phyloP scores from a whole-genome alignment of 2,329 filamentous ascomycete genomes.

The Diaporthe longicolla region DNA sequence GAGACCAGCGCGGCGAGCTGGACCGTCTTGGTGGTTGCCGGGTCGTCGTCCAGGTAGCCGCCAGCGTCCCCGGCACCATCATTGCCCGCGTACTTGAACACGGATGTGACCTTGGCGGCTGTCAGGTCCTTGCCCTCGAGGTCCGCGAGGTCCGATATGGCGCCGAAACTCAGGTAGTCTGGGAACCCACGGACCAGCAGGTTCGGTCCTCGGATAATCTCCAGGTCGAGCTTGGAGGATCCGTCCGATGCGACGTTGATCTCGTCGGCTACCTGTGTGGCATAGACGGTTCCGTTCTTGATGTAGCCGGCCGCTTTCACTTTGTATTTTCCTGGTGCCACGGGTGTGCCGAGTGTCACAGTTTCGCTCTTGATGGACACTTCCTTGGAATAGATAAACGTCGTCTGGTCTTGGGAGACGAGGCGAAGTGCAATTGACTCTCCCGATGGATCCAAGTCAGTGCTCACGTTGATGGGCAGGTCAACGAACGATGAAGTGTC shows the following conservation, averaged over 20 bases:
- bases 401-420: not conserved
- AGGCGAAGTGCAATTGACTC: conserved; percentile 7
- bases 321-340: not conserved
- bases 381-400: not conserved
- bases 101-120: not conserved
- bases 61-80: not conserved
- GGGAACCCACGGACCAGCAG: conserved; percentile 5
- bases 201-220: not conserved
- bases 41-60: not conserved
- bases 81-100: conserved; percentile 16
- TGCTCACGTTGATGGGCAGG: not conserved
- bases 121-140: conserved; percentile 7
- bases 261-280: not conserved
- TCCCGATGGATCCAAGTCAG: not conserved
- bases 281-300: conserved; percentile 8
- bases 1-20: not conserved
- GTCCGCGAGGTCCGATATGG: conserved; percentile 17
- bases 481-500: conserved; percentile 10
- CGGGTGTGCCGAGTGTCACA: not conserved
- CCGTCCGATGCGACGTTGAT: not conserved
- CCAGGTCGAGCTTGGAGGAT: not conserved
- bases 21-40: conserved; percentile 10
- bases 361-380: not conserved
- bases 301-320: not conserved
- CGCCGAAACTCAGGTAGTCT: conserved; percentile 1